Evolutionary conservation across 1,284 basidiomycete species (phyloP), one percentile per base, ranked within the genome.

Genomic region (Rhodotorula sp.): DNA sequence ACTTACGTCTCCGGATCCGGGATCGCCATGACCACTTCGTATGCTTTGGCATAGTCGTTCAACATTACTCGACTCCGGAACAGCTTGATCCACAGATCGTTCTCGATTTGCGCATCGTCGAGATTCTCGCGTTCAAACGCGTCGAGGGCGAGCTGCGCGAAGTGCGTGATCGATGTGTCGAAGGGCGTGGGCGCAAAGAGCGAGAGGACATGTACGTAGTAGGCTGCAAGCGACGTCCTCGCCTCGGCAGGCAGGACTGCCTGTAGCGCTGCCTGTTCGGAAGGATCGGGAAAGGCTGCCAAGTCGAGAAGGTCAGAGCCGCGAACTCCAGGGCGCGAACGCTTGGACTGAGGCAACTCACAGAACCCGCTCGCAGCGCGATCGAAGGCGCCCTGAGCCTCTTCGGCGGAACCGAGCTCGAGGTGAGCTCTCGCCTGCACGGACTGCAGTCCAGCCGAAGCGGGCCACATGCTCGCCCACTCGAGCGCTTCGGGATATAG

Each of bases 41-140:
- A 95, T 0, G 94, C 93, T 77, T 93, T 89, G 77, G 94, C 91
- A 81, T 89, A 95, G 72, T 86, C 83, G 7, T 86, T 87, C 54
- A 92, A 82, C 64, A 90, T 88, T 26, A 87, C 87, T 71, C 89
- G 86, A 43, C 90, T 90, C 79, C 88, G 86, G 81, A 90, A 90
- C n/a, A 94, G 84, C 69, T 84, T 88, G 68, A 85, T 85, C 92
- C 92, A 95, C 58, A 95, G 81, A 31, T 87, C 84, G 62, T 74
- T 72, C 49, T 66, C 70, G 15, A 58, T 59, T 8, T 38, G 52
- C 28, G 66, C 69, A 14, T 76, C 71, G 54, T 55, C 47, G 21
- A 6, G 6, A 19, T 52, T 62, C 34, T 72, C 70, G 10, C 59
- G 48, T 18, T 66, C 71, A 55, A 68, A 43, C 23, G 73, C 66